Evolutionary conservation across 1,284 basidiomycete genomes (phyloP).

Genomic region (Sphagnurus paluster): DNA sequence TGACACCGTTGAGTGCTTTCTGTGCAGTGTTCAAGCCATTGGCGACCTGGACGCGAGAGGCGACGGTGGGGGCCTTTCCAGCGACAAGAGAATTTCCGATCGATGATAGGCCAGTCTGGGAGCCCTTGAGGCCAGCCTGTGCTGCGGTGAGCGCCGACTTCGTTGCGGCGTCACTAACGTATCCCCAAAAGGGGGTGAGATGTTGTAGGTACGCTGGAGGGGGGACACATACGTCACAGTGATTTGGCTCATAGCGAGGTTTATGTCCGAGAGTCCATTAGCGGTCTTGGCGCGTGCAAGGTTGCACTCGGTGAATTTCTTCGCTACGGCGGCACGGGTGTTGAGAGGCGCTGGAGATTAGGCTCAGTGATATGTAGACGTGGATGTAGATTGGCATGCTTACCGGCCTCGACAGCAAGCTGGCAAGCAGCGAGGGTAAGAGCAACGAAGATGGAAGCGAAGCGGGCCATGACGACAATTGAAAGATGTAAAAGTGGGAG

Average conservation of each 20-base stretch:
- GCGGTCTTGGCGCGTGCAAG: conserved; percentile 34
- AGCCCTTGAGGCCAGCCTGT: conserved; percentile 27
- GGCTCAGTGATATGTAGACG: too few relatives aligned
- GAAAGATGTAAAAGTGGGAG: background rate
- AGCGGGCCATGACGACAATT: conserved; percentile 22
- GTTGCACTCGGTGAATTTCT: conserved; percentile 33
- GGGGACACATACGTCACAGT: conserved; percentile 1
- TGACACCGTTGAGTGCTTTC: conserved; percentile 31
- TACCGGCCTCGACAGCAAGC: conserved; percentile 22
- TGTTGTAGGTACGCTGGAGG: background rate
- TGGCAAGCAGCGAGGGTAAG: conserved; percentile 19
- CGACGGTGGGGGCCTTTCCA: conserved; percentile 35
- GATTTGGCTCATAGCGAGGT: conserved; percentile 27
- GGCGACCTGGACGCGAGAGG: conserved; percentile 33
- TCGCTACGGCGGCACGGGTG: conserved; percentile 31
- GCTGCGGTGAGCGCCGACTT: conserved; percentile 25
- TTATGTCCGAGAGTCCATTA: conserved; percentile 26
- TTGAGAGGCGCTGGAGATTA: too few relatives aligned
- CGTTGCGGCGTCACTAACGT: conserved; percentile 29
- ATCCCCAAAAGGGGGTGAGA: conserved; percentile 16
- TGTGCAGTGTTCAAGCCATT: conserved; percentile 31
- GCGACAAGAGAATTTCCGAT: conserved; percentile 32
- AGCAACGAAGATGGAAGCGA: conserved; percentile 20
- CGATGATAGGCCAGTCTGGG: conserved; percentile 24
- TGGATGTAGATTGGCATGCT: too few relatives aligned